Conservation (phyloP, 2,329 filamentous ascomycete genomes). For the Arthrobotrys entomopaga region DNA sequence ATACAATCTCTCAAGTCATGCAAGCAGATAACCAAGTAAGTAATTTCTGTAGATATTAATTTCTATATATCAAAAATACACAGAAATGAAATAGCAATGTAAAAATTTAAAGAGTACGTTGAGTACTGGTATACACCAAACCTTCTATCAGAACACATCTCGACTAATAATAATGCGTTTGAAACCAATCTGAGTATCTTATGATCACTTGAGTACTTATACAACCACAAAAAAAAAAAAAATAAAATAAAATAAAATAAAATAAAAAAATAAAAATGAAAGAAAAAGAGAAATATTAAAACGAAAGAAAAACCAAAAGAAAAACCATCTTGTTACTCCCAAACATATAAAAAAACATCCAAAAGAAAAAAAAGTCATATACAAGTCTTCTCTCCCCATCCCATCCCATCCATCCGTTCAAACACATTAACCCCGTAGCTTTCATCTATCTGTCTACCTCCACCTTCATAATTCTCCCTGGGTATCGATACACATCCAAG, state of each 20-base stretch:
- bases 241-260: neutral
- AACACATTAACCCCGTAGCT: no score
- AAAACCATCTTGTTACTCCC: constrained; percentile 29
- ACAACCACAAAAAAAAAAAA: constrained; percentile 26
- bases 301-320: constrained; percentile 10
- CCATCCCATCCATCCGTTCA: no score
- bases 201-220: neutral
- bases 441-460: constrained; percentile 36
- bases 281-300: neutral
- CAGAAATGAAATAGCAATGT: no score
- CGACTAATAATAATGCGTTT: no score
- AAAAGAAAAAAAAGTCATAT: constrained; percentile 22
- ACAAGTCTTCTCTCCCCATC: constrained; percentile 2
- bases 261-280: neutral
- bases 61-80: no score
- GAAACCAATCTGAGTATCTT: constrained; percentile 46
- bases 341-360: constrained; percentile 17
- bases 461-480: neutral
- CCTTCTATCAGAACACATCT: no score
- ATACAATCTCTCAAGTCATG: no score
- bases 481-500: constrained; percentile 11
- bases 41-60: no score
- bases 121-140: neutral
- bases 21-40: no score
- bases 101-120: no score